phyloP scores from a whole-genome alignment of 2,329 filamentous ascomycete genomes.

The Furcasterigmium furcatum region DNA sequence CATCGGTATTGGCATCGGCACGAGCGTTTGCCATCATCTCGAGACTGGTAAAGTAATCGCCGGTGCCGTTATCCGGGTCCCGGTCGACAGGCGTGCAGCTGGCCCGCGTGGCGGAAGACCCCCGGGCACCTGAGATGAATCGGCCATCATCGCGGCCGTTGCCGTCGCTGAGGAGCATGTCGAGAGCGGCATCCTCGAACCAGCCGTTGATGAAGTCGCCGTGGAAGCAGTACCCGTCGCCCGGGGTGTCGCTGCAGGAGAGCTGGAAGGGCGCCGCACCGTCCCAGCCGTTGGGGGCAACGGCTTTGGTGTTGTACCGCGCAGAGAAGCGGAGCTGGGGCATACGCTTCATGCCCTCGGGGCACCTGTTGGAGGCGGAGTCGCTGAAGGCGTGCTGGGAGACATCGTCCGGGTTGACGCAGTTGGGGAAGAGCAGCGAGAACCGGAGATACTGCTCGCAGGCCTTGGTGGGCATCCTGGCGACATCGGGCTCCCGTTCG shows the following conservation, averaged over 20 bases:
- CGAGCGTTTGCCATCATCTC: no score
- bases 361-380: constrained; percentile 29
- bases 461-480: constrained; percentile 22
- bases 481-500: constrained; percentile 14
- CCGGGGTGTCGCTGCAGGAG: no score
- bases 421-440: constrained; percentile 18
- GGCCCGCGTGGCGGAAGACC: no score
- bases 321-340: constrained; percentile 43
- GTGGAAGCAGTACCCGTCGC: constrained; percentile 35
- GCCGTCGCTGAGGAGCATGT: constrained; percentile 34
- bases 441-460: constrained; percentile 21
- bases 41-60: no score
- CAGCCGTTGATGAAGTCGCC: constrained; percentile 47
- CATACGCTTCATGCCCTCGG: constrained; percentile 38
- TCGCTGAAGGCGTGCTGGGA: constrained; percentile 17
- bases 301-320: constrained; percentile 40
- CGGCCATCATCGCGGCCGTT: constrained; percentile 19
- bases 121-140: constrained; percentile 13
- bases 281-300: constrained; percentile 38
- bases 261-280: constrained; percentile 39
- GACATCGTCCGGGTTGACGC: constrained; percentile 15
- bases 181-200: constrained; percentile 32
- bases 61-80: constrained; percentile 35
- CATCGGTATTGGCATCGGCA: no score
- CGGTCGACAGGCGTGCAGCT: no score